phyloP scores from a whole-genome alignment of 208 protist genomes.

The Leishmania turanica region DNA sequence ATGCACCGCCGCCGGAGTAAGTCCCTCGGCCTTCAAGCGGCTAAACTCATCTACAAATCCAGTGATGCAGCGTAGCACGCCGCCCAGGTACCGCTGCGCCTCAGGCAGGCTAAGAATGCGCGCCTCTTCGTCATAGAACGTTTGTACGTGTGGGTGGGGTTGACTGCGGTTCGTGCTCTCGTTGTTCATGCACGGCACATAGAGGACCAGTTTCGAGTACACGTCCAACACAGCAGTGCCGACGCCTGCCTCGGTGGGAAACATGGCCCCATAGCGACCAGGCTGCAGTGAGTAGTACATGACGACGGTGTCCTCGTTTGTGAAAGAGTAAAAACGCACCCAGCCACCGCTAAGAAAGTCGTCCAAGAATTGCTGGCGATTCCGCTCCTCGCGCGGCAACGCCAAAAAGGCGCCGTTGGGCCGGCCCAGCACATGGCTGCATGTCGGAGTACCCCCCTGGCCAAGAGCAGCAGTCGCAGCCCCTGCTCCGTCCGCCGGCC shows the following conservation, averaged over 20 bases:
- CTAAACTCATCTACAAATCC: slow-evolving; percentile 74
- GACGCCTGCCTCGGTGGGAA: slow-evolving; percentile 77
- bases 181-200: slow-evolving; percentile 88
- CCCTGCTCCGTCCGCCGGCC: background rate
- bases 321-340: slow-evolving; percentile 88
- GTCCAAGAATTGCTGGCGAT: slow-evolving; percentile 83
- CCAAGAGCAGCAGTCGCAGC: background rate
- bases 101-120: slow-evolving; percentile 70
- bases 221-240: slow-evolving; percentile 86
- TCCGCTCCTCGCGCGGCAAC: slow-evolving; percentile 64
- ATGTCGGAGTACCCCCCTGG: background rate
- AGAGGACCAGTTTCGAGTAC: slow-evolving; percentile 80
- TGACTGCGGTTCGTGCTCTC: slow-evolving; percentile 83
- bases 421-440: slow-evolving; percentile 22
- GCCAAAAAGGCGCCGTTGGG: slow-evolving; percentile 66
- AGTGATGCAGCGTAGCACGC: slow-evolving; percentile 76
- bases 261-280: slow-evolving; percentile 86
- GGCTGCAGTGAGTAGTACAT: slow-evolving; percentile 91
- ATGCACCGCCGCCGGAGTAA: slow-evolving; percentile 77
- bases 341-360: slow-evolving; percentile 85
- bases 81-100: slow-evolving; percentile 71
- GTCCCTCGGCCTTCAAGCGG: slow-evolving; percentile 63
- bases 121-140: slow-evolving; percentile 88
- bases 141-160: slow-evolving; percentile 87
- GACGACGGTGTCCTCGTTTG: slow-evolving; percentile 75